Evolutionary conservation across 2,329 filamentous ascomycete species (phyloP).

Genomic region (Dothideomycetes sp.): DNA sequence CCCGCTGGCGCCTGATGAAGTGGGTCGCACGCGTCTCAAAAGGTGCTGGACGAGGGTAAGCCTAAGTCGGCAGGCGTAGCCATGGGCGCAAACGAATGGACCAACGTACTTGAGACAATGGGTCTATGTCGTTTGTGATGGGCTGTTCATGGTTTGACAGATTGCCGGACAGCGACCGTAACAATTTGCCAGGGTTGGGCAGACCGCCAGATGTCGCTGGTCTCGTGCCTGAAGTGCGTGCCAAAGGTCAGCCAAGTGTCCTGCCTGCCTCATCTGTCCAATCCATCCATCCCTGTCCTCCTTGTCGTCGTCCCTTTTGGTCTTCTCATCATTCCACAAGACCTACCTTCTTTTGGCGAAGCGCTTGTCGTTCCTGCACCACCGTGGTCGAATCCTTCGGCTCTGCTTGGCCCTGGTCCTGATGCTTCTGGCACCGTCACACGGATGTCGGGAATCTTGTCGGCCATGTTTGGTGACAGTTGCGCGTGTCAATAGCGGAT

Average conservation of each 20-base stretch:
- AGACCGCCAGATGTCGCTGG: slow-evolving; percentile 3
- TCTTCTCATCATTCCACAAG: slow-evolving; percentile 2
- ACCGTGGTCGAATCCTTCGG: slow-evolving; percentile 8
- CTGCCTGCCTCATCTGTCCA: neutral
- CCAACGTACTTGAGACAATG: slow-evolving; percentile 54
- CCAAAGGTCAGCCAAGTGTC: slow-evolving; percentile 7
- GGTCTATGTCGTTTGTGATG: slow-evolving; percentile 42
- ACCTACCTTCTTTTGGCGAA: slow-evolving; percentile 11
- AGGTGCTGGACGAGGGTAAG: slow-evolving; percentile 36
- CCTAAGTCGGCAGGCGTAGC: slow-evolving; percentile 3
- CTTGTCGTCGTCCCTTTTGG: slow-evolving; percentile 3
- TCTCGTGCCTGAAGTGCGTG: slow-evolving; percentile 6
- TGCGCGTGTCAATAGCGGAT: slow-evolving; percentile 3
- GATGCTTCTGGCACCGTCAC: slow-evolving; percentile 26
- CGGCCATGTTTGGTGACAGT: slow-evolving; percentile 24
- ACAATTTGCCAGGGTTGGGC: slow-evolving; percentile 9
- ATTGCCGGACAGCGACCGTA: slow-evolving; percentile 17
- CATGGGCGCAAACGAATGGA: neutral
- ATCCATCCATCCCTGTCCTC: neutral
- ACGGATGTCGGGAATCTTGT: slow-evolving; percentile 35
- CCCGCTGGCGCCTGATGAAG: slow-evolving; percentile 21
- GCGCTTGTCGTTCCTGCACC: slow-evolving; percentile 19
- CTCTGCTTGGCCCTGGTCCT: slow-evolving; percentile 1
- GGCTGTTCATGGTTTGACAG: slow-evolving; percentile 7
- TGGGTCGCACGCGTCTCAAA: slow-evolving; percentile 47